phyloP scores from a whole-genome alignment of 805 yeast genomes.

The Henningerozyma blattae region DNA sequence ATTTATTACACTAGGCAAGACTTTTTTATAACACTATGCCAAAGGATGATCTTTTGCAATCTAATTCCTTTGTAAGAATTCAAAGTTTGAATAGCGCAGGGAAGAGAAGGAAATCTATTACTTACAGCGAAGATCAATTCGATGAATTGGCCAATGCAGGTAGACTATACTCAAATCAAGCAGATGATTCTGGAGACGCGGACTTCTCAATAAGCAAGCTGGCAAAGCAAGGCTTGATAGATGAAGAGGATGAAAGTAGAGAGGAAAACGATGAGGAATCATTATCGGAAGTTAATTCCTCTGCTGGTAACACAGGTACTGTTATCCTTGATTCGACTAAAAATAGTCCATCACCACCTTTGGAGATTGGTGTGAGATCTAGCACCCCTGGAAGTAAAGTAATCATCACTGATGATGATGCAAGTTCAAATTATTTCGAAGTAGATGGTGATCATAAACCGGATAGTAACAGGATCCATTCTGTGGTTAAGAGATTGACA shows the following conservation, averaged over 20 bases:
- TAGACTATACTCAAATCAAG: conserved; percentile 2
- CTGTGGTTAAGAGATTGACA: conserved; percentile 8
- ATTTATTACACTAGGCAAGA: too few species aligned
- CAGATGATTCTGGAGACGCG: too few species aligned
- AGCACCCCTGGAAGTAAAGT: too few species aligned
- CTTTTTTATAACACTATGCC: too few species aligned
- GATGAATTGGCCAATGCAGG: conserved; percentile 5
- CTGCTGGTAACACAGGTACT: background rate
- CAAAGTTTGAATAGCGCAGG: conserved; percentile 13
- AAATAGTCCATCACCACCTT: too few species aligned
- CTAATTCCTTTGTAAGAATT: conserved; percentile 10
- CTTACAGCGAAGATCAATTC: background rate
- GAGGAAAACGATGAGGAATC: too few species aligned
- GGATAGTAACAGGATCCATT: background rate
- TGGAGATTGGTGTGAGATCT: too few species aligned
- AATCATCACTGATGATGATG: too few species aligned
- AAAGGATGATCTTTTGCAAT: conserved; percentile 3
- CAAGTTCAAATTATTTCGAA: background rate
- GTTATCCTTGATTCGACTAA: background rate
- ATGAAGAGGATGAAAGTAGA: too few species aligned
- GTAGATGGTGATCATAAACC: background rate
- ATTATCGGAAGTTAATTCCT: too few species aligned
- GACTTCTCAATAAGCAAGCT: too few species aligned
- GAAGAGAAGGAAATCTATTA: conserved; percentile 8
- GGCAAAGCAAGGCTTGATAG: too few species aligned